Conservation (phyloP, 768 basidiomycete species). For the Dendrothele bispora region DNA sequence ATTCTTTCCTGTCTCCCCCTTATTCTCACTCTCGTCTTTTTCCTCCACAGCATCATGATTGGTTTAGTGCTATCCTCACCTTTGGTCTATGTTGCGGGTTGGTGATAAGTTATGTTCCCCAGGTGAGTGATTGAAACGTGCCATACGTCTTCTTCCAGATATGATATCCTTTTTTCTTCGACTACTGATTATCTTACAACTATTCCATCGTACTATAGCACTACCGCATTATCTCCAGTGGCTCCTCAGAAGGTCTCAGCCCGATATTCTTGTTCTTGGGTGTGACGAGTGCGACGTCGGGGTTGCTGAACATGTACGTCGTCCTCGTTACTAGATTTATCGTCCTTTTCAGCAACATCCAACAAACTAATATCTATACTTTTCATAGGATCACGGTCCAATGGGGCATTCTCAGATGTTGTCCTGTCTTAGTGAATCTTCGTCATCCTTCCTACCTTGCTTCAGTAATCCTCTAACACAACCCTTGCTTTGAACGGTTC, state of each 20-base stretch:
- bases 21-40: too few species aligned
- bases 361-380: background rate
- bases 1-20: too few species aligned
- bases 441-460: background rate
- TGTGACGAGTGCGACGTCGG: slow-evolving; percentile 78
- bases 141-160: too few species aligned
- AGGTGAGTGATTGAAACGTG: too few species aligned
- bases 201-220: slow-evolving; percentile 65
- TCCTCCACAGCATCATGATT: too few species aligned
- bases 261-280: slow-evolving; percentile 92
- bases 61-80: too few species aligned
- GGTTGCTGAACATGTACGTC: slow-evolving; percentile 79
- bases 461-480: background rate
- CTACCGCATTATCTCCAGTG: slow-evolving; percentile 71
- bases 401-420: slow-evolving; percentile 81
- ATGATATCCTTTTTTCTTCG: too few species aligned
- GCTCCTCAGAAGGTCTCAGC: slow-evolving; percentile 87
- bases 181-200: too few species aligned
- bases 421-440: slow-evolving; percentile 65
- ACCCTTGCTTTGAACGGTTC: slow-evolving; percentile 2
- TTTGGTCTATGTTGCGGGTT: too few species aligned
- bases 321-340: too few species aligned
- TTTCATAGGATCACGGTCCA: slow-evolving; percentile 78
- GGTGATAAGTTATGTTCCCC: too few species aligned
- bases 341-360: background rate